Evolutionary conservation across 441 rosid species (phyloP).

Genomic region (Croton laevigatus): DNA sequence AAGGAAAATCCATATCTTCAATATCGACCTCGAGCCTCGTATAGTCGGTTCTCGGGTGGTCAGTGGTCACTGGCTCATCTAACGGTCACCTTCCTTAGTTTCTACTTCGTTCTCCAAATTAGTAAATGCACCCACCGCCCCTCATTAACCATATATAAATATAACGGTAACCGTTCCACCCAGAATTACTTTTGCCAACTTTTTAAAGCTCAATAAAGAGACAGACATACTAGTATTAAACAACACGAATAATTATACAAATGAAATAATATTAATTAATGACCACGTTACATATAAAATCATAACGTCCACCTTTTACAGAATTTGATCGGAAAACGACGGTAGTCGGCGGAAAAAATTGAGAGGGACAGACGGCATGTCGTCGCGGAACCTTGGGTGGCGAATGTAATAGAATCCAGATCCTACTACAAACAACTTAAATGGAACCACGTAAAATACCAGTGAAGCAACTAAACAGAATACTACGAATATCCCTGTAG

Average conservation of each 20-base stretch:
- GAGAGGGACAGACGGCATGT: constrained; percentile 42
- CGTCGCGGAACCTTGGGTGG: constrained; percentile 48
- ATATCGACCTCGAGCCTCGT: neutral
- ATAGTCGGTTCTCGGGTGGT: neutral
- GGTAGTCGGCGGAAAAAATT: constrained; percentile 61
- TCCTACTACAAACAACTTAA: constrained; percentile 22
- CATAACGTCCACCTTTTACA: constrained; percentile 5
- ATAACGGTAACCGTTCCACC: constrained; percentile 32
- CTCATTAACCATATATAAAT: constrained; percentile 9
- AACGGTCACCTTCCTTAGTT: constrained; percentile 27
- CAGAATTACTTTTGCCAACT: neutral
- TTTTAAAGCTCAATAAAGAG: constrained; percentile 10
- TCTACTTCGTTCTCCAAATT: neutral
- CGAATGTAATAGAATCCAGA: constrained; percentile 35
- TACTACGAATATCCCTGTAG: constrained; percentile 31
- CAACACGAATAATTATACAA: too few species aligned
- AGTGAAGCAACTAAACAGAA: constrained; percentile 36
- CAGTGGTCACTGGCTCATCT: neutral
- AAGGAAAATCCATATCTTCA: too few species aligned
- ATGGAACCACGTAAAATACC: constrained; percentile 33
- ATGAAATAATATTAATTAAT: neutral
- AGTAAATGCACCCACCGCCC: constrained; percentile 4
- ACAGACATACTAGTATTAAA: neutral
- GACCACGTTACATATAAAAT: neutral
- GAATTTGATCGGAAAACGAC: constrained; percentile 42